Base-by-base conservation (phyloP, 2,329 filamentous ascomycete genomes). In the Coleophoma crateriformis region DNA sequence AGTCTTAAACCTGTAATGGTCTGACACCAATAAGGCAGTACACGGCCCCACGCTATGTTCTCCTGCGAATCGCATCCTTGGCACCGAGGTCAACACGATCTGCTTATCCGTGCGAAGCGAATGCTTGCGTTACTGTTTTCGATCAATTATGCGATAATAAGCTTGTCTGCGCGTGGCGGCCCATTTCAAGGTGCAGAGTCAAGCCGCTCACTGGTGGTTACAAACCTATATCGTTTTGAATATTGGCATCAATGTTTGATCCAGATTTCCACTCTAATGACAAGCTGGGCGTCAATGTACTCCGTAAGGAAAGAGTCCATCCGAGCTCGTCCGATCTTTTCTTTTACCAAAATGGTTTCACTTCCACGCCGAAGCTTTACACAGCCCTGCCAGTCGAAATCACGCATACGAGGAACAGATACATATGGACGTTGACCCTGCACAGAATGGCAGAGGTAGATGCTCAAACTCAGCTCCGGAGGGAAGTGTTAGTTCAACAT, bases 401-500 rank as follows among this genome's bases (percentile, higher is more conserved):
- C 20, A 17, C 8, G 17, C 13, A 19, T 22, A 41, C 7, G 39
- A 41, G 7, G 17, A 15, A 3, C 12, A 19, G 15, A 15, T 54
- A 55, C 47, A 53, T 57, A 57, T 57, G 46, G 48, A 17, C 37
- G 19, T 11, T 20, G 20, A 10, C 3, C 14, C 37, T 33, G 35
- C 51, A 45, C 37, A 41, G 52, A 46, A 37, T 41, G 20, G 17
- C 20, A 43, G 46, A 40, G 33, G 45, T 33, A 59, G 54, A 48
- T 59, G 54, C 57, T 61, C 53, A 22, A 49, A 53, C 49, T 50
- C 52, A 56, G 53, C 50, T 57, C 51, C 51, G 45, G 50, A 38
- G 52, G 47, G 51, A 54, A 53, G 43, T 34, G 47, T 49, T 54
- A 54, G 43, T 34, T 53, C 40, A 55, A 53, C 22, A 59, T 60